Evolutionary conservation across 257 asterid genomes (phyloP), one percentile per base, ranked within the genome.

Genomic region (Marsdenia floribunda): DNA sequence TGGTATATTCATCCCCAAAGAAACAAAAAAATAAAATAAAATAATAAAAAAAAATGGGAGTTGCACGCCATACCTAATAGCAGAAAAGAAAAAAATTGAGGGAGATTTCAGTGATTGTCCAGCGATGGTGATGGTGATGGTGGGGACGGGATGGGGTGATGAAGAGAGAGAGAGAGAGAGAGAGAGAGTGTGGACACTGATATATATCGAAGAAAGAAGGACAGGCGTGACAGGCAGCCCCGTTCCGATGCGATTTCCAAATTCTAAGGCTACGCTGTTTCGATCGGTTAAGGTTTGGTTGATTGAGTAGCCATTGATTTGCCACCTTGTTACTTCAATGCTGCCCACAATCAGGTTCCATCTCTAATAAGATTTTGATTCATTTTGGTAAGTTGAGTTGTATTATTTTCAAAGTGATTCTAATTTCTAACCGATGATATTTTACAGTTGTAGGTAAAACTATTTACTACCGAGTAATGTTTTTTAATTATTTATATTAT

Each of bases 311-410:
- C 52, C 55, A 11, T 46, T 22, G 33, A 53, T 52, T 52, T 53
- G 73, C 68, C 73, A 75, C 68, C 73, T 75, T 67, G 46, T 66
- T 66, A 75, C 61, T 47, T 11, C 46, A 66, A 22, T 35, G 38
- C 19, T 35, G 53, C 67, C 19, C 72, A 64, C 15, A 68, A 35
- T 18, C 15, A 13, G 55, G 13, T 19, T 9, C 6, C 46, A 42
- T 6, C 46, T 42, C 46, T 5, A 42, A 42, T 42, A 29, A 0
- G 33, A 29, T 29, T 29, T 29, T 1, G 33, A 29, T 29, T 29
- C 0, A 1, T 29, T 29, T 29, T 29, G 33, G 33, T 29, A 29
- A 29, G 0, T 29, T 29, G 33, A 29, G 33, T 29, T 29, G 33
- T 29, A 29, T 29, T 0, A 29, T 29, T 29, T 29, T 29, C 33